Evolutionary conservation across 768 basidiomycete species (phyloP).

Genomic region (Suillus plorans): DNA sequence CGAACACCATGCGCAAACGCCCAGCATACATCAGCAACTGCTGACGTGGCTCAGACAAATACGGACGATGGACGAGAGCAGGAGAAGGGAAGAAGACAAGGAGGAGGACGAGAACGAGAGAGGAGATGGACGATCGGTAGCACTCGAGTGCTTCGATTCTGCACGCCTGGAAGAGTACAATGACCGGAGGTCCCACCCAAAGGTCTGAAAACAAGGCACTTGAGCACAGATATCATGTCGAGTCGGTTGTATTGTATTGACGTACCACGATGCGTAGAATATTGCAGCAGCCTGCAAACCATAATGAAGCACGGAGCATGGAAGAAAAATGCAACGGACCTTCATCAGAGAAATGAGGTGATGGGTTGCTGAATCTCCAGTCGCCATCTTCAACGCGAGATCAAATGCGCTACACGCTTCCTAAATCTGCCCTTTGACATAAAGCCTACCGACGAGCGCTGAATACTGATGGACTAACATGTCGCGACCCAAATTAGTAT

Average conservation of each 20-base stretch:
- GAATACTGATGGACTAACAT: background rate
- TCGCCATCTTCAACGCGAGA: background rate
- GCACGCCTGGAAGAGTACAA: background rate
- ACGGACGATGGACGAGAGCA: too few species aligned
- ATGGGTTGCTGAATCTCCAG: background rate
- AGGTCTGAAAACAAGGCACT: background rate
- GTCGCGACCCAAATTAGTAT: background rate
- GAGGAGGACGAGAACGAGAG: too few species aligned
- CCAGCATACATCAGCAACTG: too few species aligned
- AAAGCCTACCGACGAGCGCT: background rate
- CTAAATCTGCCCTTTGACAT: background rate
- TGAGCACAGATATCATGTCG: background rate
- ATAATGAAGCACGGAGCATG: background rate
- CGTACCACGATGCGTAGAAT: background rate
- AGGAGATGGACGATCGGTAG: too few species aligned
- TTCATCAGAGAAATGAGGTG: background rate
- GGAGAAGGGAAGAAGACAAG: too few species aligned
- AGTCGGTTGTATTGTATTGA: background rate
- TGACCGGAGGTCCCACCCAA: background rate
- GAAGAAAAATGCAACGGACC: background rate
- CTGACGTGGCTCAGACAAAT: too few species aligned
- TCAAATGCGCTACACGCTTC: background rate
- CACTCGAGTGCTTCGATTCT: background rate
- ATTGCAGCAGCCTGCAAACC: background rate
- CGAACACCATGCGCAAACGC: too few species aligned